These are phyloP conservation scores for Komagataella populi DNA, from an alignment of 805 yeast genomes.

Conservation along the genomic window DNA sequence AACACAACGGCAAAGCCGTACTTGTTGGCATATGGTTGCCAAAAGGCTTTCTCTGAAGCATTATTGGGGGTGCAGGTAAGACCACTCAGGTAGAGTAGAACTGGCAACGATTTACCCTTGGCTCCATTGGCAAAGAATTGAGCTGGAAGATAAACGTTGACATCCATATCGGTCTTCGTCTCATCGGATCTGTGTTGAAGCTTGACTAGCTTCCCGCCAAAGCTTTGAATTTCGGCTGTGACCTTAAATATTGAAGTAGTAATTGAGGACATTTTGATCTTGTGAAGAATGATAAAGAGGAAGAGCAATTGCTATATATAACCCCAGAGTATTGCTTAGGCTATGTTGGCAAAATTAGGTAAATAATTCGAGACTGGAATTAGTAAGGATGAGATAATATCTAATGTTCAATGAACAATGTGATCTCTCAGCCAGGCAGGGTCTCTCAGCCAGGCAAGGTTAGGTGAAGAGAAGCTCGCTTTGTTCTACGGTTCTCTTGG, in stretches of 20 bases:
- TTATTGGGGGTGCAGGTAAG: constrained; percentile 89
- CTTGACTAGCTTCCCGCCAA: constrained; percentile 69
- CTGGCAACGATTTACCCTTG: constrained; percentile 39
- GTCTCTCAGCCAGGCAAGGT: no score
- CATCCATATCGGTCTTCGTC: constrained; percentile 65
- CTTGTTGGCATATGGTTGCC: constrained; percentile 68
- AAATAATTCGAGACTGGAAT: background rate
- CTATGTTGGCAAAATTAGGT: background rate
- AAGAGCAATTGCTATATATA: background rate
- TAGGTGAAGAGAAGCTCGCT: no score
- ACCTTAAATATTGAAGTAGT: constrained; percentile 32
- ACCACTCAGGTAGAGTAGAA: constrained; percentile 72
- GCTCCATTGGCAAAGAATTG: constrained; percentile 22
- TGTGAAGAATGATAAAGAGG: background rate
- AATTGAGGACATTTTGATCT: background rate
- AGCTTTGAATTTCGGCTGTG: constrained; percentile 40
- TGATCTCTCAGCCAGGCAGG: no score
- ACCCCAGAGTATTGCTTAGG: background rate
- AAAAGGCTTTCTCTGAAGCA: constrained; percentile 85
- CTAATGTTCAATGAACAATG: no score
- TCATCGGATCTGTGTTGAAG: constrained; percentile 55
- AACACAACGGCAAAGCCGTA: constrained; percentile 80
- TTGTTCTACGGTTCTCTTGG: no score
- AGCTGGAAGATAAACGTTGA: constrained; percentile 73
- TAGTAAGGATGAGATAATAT: background rate